Evolutionary conservation across 495 filamentous ascomycete genomes (phyloP).

Genomic region (Ramalina intermedia): DNA sequence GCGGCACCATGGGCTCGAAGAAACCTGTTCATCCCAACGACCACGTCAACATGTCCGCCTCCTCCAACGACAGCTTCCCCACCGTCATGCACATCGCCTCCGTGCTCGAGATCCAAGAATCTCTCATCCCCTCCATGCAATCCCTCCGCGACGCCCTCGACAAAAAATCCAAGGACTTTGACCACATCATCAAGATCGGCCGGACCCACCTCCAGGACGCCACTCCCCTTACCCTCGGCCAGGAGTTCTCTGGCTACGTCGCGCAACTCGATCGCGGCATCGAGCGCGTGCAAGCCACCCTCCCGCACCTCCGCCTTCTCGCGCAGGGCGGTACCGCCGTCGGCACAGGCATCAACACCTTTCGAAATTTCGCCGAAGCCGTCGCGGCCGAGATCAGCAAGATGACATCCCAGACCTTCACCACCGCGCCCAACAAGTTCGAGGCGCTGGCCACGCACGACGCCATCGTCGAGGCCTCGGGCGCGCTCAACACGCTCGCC

Average conservation of each 20-base stretch:
- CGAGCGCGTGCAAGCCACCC: constrained; percentile 65
- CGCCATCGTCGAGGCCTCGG: constrained; percentile 84
- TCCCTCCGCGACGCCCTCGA: constrained; percentile 71
- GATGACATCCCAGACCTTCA: constrained; percentile 85
- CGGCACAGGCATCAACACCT: constrained; percentile 95
- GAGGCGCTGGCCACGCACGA: constrained; percentile 97
- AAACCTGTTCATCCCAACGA: constrained; percentile 98
- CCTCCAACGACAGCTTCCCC: constrained; percentile 98
- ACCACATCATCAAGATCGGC: constrained; percentile 94
- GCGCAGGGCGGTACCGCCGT: constrained; percentile 96
- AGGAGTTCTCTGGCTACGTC: constrained; percentile 97
- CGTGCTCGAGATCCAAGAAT: constrained; percentile 78
- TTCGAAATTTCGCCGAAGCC: constrained; percentile 84
- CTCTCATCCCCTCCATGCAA: constrained; percentile 69
- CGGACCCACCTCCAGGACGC: constrained; percentile 97
- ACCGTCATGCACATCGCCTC: constrained; percentile 99
- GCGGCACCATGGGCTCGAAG: constrained; percentile 86
- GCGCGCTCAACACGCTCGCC: constrained; percentile 86
- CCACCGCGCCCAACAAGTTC: constrained; percentile 98
- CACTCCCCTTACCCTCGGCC: constrained; percentile 86
- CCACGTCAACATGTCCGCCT: constrained; percentile 97
- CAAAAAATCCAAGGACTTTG: constrained; percentile 78
- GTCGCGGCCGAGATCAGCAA: constrained; percentile 81
- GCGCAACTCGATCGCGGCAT: constrained; percentile 84
- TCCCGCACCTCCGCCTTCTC: constrained; percentile 73